These are phyloP conservation scores for Leersia perrieri DNA, from an alignment of 176 grass and related monocot genomes.

Conservation along the genomic window DNA sequence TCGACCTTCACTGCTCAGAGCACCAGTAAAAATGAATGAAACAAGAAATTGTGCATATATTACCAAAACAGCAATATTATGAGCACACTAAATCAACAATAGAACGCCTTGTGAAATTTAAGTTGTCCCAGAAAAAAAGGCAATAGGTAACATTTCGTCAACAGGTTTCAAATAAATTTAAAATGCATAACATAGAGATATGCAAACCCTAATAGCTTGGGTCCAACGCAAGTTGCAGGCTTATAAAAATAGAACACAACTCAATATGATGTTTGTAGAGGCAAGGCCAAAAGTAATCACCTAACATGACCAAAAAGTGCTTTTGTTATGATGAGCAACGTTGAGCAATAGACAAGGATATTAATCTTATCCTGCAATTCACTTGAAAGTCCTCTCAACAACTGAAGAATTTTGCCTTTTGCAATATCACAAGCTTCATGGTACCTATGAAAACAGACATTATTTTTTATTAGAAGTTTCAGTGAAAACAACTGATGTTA, in stretches of 20 bases:
- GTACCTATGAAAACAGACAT: slow-evolving; percentile 65
- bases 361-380: slow-evolving; percentile 88
- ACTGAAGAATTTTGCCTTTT: slow-evolving; percentile 68
- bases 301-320: slow-evolving; percentile 91
- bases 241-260: background rate
- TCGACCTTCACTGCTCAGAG: slow-evolving; percentile 71
- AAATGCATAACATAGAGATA: slow-evolving; percentile 1
- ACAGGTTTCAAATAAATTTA: slow-evolving; percentile 3
- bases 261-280: slow-evolving; percentile 3
- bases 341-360: slow-evolving; percentile 85
- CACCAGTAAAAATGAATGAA: slow-evolving; percentile 4
- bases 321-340: slow-evolving; percentile 74
- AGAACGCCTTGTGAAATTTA: background rate
- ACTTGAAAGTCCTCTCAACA: slow-evolving; percentile 83
- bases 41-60: slow-evolving; percentile 9
- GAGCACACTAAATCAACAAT: background rate
- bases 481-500: background rate
- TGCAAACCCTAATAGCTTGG: slow-evolving; percentile 10
- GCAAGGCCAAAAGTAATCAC: slow-evolving; percentile 48
- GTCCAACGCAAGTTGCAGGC: background rate
- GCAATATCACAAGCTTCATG: slow-evolving; percentile 87
- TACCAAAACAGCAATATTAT: background rate
- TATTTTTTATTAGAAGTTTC: slow-evolving; percentile 5
- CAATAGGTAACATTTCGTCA: background rate
- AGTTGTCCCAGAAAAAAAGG: background rate